These are phyloP conservation scores for Geotrichum restrictum DNA, from an alignment of 1,139 yeast species.

Conservation along the genomic window DNA sequence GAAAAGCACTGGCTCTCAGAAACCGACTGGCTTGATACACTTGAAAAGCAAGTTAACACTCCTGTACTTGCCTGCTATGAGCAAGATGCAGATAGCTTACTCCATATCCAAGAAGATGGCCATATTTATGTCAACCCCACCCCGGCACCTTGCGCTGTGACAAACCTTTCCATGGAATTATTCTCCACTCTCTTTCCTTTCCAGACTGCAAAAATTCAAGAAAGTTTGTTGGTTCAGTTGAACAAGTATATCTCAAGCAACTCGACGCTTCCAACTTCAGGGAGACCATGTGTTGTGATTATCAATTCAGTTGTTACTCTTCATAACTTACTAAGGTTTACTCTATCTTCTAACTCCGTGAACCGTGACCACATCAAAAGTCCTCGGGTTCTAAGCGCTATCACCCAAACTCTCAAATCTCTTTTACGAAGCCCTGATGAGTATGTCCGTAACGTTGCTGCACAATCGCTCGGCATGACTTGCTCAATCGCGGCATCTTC, in stretches of 20 bases:
- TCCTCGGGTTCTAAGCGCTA: constrained; percentile 42
- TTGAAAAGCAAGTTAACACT: constrained; percentile 25
- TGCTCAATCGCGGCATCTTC: constrained; percentile 44
- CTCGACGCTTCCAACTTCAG: constrained; percentile 7
- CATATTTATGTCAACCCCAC: constrained; percentile 20
- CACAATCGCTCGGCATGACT: constrained; percentile 65
- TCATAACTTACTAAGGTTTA: constrained; percentile 49
- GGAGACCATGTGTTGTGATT: constrained; percentile 44
- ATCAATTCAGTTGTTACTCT: constrained; percentile 63
- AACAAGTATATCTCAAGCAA: constrained; percentile 46
- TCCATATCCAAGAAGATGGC: constrained; percentile 17
- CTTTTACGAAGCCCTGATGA: constrained; percentile 41
- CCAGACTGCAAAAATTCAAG: constrained; percentile 76
- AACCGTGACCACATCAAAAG: constrained; percentile 26
- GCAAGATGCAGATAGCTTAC: constrained; percentile 31
- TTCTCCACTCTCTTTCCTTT: constrained; percentile 69
- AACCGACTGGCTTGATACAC: constrained; percentile 25
- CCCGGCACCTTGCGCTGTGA: constrained; percentile 47
- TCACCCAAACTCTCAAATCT: constrained; percentile 56
- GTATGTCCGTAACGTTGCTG: constrained; percentile 47
- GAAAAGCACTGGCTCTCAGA: constrained; percentile 34
- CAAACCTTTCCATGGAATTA: constrained; percentile 74
- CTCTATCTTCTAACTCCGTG: constrained; percentile 15
- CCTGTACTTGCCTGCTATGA: constrained; percentile 31
- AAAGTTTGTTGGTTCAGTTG: constrained; percentile 76